phyloP scores from a whole-genome alignment of 257 asterid species.

The Ehretia macrophylla region DNA sequence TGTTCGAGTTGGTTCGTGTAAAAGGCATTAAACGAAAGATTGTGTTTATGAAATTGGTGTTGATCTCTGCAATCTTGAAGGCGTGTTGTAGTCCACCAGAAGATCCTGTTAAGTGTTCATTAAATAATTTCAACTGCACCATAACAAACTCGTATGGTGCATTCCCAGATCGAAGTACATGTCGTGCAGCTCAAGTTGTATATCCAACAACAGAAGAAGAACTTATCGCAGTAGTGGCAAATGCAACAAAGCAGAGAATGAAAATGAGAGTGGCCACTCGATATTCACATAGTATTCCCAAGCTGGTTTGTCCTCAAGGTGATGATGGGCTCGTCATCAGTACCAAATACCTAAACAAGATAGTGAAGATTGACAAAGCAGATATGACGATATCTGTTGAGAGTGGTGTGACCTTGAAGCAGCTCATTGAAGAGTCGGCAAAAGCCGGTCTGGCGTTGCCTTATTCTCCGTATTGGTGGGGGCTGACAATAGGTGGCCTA shows the following conservation, averaged over 20 bases:
- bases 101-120: constrained; percentile 14
- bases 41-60: background rate
- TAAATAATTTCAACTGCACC: constrained; percentile 7
- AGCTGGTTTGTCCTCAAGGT: constrained; percentile 54
- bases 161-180: constrained; percentile 11
- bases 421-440: constrained; percentile 40
- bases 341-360: constrained; percentile 38
- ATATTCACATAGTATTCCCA: constrained; percentile 61
- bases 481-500: constrained; percentile 61
- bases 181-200: constrained; percentile 8
- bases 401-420: constrained; percentile 48
- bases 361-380: constrained; percentile 14
- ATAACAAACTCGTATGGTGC: constrained; percentile 11
- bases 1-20: background rate
- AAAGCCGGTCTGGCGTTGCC: constrained; percentile 42
- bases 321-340: constrained; percentile 36
- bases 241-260: constrained; percentile 22
- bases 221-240: constrained; percentile 31
- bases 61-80: background rate
- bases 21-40: background rate
- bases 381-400: constrained; percentile 45
- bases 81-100: constrained; percentile 13
- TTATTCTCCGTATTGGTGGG: constrained; percentile 69
- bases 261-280: constrained; percentile 48
- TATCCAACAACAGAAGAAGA: constrained; percentile 13